These are phyloP conservation scores for Hanseniaspora thailandica DNA, from an alignment of 805 yeast species.

Conservation along the genomic window DNA sequence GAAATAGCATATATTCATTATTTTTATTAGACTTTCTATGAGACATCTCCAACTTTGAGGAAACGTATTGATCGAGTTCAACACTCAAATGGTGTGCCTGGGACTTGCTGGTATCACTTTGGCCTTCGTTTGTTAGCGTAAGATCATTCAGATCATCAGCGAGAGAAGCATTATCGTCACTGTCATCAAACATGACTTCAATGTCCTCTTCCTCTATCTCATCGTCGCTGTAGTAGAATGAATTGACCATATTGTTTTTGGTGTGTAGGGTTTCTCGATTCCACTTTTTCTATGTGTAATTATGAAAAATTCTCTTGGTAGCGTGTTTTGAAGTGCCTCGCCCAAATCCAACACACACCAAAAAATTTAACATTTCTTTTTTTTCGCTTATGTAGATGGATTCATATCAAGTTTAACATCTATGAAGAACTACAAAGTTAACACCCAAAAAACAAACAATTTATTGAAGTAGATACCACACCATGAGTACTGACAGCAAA, in stretches of 20 bases:
- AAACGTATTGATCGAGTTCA: neutral
- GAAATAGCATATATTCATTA: conserved; percentile 9
- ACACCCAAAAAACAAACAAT: neutral
- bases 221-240: neutral
- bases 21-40: conserved; percentile 5
- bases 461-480: neutral
- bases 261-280: neutral
- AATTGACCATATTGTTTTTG: neutral
- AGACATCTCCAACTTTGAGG: neutral
- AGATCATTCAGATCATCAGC: neutral
- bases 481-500: neutral
- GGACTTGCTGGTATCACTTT: neutral
- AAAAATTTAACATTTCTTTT: neutral
- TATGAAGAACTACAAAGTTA: too few relatives aligned
- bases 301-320: neutral
- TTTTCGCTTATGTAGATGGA: too few relatives aligned
- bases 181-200: conserved; percentile 10
- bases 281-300: neutral
- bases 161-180: neutral
- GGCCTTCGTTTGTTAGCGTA: neutral
- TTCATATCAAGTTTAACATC: too few relatives aligned
- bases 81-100: neutral
- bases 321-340: neutral
- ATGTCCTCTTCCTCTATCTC: conserved; percentile 7
- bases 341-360: neutral